phyloP scores from a whole-genome alignment of 2,329 filamentous ascomycete genomes.

The Colletotrichum acutatum region DNA sequence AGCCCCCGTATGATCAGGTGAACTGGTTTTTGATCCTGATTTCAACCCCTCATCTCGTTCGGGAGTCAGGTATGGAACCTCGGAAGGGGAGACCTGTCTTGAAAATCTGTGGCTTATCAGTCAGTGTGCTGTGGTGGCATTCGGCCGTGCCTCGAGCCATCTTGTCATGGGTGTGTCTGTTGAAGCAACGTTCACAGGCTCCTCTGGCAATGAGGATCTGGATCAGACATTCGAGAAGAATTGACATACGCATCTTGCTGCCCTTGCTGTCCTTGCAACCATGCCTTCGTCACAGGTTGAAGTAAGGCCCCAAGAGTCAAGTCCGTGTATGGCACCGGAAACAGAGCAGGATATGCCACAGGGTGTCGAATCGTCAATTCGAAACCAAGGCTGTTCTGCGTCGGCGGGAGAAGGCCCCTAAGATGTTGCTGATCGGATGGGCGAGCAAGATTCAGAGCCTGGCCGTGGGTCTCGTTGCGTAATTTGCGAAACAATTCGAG shows the following conservation, averaged over 20 bases:
- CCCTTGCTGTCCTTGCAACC: background rate
- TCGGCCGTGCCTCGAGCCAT: background rate
- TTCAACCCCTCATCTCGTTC: background rate
- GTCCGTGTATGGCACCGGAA: constrained; percentile 4
- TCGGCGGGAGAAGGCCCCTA: constrained; percentile 5
- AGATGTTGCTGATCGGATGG: background rate
- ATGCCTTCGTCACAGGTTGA: background rate
- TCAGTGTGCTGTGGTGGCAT: background rate
- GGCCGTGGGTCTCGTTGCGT: background rate
- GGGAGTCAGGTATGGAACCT: background rate
- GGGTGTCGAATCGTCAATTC: constrained; percentile 7
- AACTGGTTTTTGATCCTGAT: no score
- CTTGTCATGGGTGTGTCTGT: background rate
- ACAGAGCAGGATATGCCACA: constrained; percentile 1
- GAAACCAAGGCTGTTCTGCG: constrained; percentile 12
- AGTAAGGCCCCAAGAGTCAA: background rate
- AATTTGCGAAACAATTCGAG: background rate
- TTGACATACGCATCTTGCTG: background rate
- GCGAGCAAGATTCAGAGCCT: no score
- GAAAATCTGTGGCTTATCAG: background rate
- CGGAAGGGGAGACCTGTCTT: background rate
- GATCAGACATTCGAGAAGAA: background rate
- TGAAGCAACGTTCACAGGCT: background rate
- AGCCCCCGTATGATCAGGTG: background rate
- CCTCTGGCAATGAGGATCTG: background rate